These are phyloP conservation scores for Dillenia turbinata DNA, from an alignment of 164 flowering plant genomes.

Conservation along the genomic window DNA sequence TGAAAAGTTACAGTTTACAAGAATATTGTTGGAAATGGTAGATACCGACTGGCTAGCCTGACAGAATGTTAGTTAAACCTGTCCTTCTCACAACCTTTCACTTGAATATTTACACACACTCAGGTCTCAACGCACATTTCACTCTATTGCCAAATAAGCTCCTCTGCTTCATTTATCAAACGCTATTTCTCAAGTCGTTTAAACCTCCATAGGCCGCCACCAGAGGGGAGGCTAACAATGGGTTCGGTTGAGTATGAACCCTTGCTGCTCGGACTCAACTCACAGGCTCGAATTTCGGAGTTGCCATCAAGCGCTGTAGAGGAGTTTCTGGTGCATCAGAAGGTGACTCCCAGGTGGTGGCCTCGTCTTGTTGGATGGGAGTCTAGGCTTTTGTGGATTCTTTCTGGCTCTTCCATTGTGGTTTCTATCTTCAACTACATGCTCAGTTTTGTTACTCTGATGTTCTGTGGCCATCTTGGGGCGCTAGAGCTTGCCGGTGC, in stretches of 20 bases:
- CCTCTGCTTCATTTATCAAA: no score
- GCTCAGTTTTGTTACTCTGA: constrained; percentile 60
- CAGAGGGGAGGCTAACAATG: no score
- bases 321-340: constrained; percentile 32
- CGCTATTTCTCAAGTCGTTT: no score
- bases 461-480: constrained; percentile 65
- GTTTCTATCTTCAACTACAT: constrained; percentile 63
- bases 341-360: constrained; percentile 31
- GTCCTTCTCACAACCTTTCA: no score
- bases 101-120: no score
- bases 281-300: constrained; percentile 23
- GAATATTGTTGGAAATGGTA: no score
- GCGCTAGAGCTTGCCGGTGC: constrained; percentile 74
- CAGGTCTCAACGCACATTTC: no score
- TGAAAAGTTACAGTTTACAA: no score
- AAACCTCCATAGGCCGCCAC: no score
- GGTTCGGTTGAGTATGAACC: constrained; percentile 6
- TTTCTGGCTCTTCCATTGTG: constrained; percentile 52
- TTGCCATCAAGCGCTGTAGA: constrained; percentile 40
- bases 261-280: constrained; percentile 27
- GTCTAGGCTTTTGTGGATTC: constrained; percentile 55
- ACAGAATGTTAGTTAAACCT: no score
- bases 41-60: no score
- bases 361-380: constrained; percentile 50
- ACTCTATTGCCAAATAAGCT: no score